Base-by-base conservation (phyloP, 75 land plant genomes). In the Pinus albicaulis region DNA sequence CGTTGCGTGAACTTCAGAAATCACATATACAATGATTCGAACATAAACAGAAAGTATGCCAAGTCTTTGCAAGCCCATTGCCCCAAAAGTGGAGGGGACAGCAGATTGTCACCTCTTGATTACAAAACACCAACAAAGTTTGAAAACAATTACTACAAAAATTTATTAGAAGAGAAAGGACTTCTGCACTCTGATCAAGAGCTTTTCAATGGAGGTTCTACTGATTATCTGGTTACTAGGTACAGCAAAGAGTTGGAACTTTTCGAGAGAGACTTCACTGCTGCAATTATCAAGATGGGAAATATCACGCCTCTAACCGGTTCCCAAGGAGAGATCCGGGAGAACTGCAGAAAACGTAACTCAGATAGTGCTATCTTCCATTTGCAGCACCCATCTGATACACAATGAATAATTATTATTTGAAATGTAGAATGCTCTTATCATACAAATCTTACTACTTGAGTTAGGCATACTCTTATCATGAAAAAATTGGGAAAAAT, bases 131-230 rank as follows among this genome's bases (percentile, higher is more conserved):
- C 89, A 1, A 58, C 48, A 2, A 7, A 26, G 8, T 86, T 92
- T 52, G 92, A 89, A 62, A 81, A 83, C 60, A 41, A 31, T 26
- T 91, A 89, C 78, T 89, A 74, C 82, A 78, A 71, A 73, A 81
- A 87, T 74, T 69, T 92, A 22, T 4, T 89, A 12, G 57, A 44
- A 14, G 20, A 44, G 15, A 83, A 68, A 58, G 94, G 89, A 0
- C 79, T 92, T 38, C 83, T 92, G 48, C 77, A 82, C 71, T 89
- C 92, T 7, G 94, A 92, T 56, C 85, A 81, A 58, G 59, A 76
- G 41, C 83, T 89, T 28, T 83, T 76, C 71, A 80, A 76, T 76
- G 88, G 85, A 14, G 86, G 71, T 2, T 75, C 76, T 15, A 78
- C 86, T 3, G 82, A 80, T 70, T 60, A 76, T 44, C 58, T 41